Base-by-base conservation (phyloP, 495 filamentous ascomycete species). In the Penicilliopsis zonata region DNA sequence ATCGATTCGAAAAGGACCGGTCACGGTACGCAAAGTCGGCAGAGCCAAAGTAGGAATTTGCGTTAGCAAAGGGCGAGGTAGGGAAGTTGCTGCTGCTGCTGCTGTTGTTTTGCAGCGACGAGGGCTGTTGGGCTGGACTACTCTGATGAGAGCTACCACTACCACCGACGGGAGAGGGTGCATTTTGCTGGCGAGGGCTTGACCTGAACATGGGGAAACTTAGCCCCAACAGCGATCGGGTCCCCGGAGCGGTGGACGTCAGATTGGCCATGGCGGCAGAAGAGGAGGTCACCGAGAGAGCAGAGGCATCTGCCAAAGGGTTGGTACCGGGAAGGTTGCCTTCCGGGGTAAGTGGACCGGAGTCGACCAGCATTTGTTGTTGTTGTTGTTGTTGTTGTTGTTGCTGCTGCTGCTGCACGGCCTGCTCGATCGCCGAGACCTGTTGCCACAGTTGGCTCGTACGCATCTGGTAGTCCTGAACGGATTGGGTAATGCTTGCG, bases 391-490 rank as follows among this genome's bases (percentile, higher is more conserved):
- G 21, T 20, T 57, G 50, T 37, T 63, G 65, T n/a, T n/a, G n/a
- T n/a, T n/a, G n/a, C 31, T 50, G 47, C 29, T 53, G 50, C 35
- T 46, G 54, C 18, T 65, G 57, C 28, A 66, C 61, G 2, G 59
- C 55, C 34, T 63, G 59, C 37, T 68, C 63, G 15, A 69, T 52
- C 4, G 56, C 47, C 13, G 57, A 52, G 22, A 57, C 57, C 42
- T 72, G 65, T 22, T 69, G 62, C 58, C 57, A 63, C 16, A 60
- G 42, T 36, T 69, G 61, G 44, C 52, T 61, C 9, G 58, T 67
- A 24, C 53, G 54, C 35, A 59, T 24, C 15, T 64, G 63, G 33
- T 57, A 66, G 15, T 69, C 63, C 32, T 70, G 63, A 0, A 68
- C 55, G 23, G 53, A 52, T 30, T 61, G 62, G 31, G 43, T 53